phyloP scores from a whole-genome alignment of 1,284 basidiomycete species.

The Naganishia liquefaciens region DNA sequence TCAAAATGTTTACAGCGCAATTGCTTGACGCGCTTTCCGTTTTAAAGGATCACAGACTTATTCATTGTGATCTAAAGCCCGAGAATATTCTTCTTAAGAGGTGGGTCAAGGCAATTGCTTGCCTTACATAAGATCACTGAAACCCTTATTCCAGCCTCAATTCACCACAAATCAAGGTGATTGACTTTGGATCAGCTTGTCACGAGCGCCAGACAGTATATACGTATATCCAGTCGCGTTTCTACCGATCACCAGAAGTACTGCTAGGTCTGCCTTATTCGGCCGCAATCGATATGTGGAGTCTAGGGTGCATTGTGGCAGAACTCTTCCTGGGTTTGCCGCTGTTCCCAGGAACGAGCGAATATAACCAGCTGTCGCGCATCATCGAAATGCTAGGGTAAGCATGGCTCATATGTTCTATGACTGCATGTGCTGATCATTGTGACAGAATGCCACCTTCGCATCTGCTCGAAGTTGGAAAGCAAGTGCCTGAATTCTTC shows the following conservation, averaged over 20 bases:
- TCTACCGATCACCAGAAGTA: conserved; percentile 98
- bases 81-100: conserved; percentile 94
- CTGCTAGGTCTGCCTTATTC: conserved; percentile 92
- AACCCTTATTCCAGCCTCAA: conserved; percentile 65
- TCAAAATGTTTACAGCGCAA: conserved; percentile 97
- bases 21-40: conserved; percentile 88
- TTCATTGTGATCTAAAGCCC: conserved; percentile 97
- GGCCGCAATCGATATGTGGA: conserved; percentile 96
- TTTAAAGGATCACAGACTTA: conserved; percentile 90
- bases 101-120: conserved; percentile 57
- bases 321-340: conserved; percentile 96
- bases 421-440: background rate
- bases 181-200: conserved; percentile 98
- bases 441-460: conserved; percentile 72
- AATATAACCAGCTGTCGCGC: conserved; percentile 95
- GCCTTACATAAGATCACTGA: background rate
- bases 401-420: conserved; percentile 44
- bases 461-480: conserved; percentile 94
- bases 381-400: conserved; percentile 99
- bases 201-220: conserved; percentile 99
- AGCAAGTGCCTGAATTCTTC: conserved; percentile 94
- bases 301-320: conserved; percentile 98
- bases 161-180: conserved; percentile 97
- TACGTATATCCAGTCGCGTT: conserved; percentile 98
- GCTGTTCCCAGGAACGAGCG: conserved; percentile 96